Evolutionary conservation across 2,329 filamentous ascomycete species (phyloP), one percentile per base, ranked within the genome.

Genomic region (Stenocarpella maydis): DNA sequence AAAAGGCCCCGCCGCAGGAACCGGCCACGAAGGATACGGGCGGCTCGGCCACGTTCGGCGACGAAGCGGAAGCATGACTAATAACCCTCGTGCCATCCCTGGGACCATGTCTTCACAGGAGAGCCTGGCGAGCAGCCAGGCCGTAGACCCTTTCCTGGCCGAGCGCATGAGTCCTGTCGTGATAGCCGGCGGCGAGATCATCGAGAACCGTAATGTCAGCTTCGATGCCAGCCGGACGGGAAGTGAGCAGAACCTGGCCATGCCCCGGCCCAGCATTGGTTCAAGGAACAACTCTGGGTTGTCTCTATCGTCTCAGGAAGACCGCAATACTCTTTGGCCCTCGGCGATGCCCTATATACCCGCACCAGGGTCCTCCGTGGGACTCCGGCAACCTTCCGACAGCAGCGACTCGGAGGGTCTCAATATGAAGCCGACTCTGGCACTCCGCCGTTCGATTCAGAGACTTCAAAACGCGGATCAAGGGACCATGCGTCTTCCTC

Each of bases 1-100:
- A 34, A 95, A 94, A 79, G 95, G 95, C 0, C 95, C 95, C 26
- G 89, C 87, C 19, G 95, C 95, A 49, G 95, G 95, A n/a, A 98
- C 95, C 45, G 95, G 95, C 0, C 94, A 98, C 75, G 95, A 98
- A 81, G 92, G 92, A 1, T 95, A 95, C 75, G 91, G 91, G 0
- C 87, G 87, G 68, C 83, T 93, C 68, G 89, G 90, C 3, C 82
- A 85, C 6, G 75, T 83, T 37, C 87, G 90, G 69, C 87, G 91
- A 37, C 87, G 91, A 66, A 93, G 90, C 75, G 88, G 86, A 70
- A 90, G 88, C 74, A 81, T 84, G 24, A 81, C 84, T 9, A 87
- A 83, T 71, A 74, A 82, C 28, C 77, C 79, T 3, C 82, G 82
- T n/a, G 84, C 81, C 31, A 82, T 83, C 24, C 76, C 79, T 15